Percentiles rank a stretch among this genome's conserved stretches.
Conservation (phyloP, 345 rosid genomes). For the Ailanthus altissimus region DNA sequence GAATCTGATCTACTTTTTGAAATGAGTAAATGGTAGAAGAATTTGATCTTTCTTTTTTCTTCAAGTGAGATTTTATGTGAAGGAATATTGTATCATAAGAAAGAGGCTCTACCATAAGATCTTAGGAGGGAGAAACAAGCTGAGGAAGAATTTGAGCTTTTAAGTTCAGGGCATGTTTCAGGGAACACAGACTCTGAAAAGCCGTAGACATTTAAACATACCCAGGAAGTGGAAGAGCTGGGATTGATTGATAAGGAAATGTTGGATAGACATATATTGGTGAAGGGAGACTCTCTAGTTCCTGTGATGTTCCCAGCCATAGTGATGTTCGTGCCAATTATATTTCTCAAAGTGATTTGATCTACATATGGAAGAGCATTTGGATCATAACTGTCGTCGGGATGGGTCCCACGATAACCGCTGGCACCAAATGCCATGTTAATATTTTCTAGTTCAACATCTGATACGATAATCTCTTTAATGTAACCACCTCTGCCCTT, state of each 20-base stretch:
- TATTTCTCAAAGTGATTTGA: slow-evolving; percentile 47
- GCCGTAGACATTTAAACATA: slow-evolving; percentile 71
- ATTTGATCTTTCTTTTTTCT: background rate
- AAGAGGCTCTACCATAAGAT: slow-evolving; percentile 46
- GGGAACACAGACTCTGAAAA: slow-evolving; percentile 75
- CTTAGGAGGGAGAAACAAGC: slow-evolving; percentile 31
- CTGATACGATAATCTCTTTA: slow-evolving; percentile 54
- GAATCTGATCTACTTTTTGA: slow-evolving; percentile 45
- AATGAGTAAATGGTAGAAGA: slow-evolving; percentile 25
- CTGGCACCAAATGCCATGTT: slow-evolving; percentile 50
- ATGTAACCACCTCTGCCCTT: slow-evolving; percentile 90
- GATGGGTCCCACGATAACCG: slow-evolving; percentile 73
- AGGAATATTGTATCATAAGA: slow-evolving; percentile 42
- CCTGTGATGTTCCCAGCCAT: slow-evolving; percentile 78
- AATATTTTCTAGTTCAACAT: slow-evolving; percentile 42
- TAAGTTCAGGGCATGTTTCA: slow-evolving; percentile 61
- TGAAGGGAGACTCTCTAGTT: slow-evolving; percentile 66
- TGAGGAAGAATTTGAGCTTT: slow-evolving; percentile 35
- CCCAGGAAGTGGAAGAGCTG: slow-evolving; percentile 48
- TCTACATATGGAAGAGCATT: slow-evolving; percentile 63
- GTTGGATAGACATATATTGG: slow-evolving; percentile 61
- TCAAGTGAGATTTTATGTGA: background rate
- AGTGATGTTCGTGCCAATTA: slow-evolving; percentile 57
- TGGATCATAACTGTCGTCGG: slow-evolving; percentile 72
- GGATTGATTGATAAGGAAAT: slow-evolving; percentile 50